Conservation (phyloP, 352 stramenopile genomes). For the Elongisporangium senticosum region DNA sequence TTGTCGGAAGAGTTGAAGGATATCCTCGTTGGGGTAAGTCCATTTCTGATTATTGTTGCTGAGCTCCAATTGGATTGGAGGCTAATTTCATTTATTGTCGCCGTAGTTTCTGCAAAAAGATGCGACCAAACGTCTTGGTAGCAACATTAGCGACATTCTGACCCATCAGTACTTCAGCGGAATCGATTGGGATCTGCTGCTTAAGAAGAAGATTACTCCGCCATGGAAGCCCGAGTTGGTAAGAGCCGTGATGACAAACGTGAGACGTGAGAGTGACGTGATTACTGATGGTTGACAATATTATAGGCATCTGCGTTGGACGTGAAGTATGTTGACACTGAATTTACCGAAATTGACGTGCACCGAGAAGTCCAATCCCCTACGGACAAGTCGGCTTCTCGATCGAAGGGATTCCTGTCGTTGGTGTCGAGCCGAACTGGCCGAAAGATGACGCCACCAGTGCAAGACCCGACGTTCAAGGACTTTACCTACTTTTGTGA, state of each 20-base stretch:
- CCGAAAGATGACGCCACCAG: slow-evolving; percentile 64
- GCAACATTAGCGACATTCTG: slow-evolving; percentile 84
- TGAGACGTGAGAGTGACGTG: background rate
- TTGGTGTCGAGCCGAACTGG: slow-evolving; percentile 61
- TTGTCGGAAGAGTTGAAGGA: slow-evolving; percentile 72
- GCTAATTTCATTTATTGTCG: background rate
- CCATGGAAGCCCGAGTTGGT: slow-evolving; percentile 84
- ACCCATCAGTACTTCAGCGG: slow-evolving; percentile 70
- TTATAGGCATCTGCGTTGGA: slow-evolving; percentile 67
- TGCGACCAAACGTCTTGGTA: slow-evolving; percentile 79
- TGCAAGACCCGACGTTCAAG: slow-evolving; percentile 87
- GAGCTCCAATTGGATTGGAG: background rate
- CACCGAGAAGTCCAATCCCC: slow-evolving; percentile 77
- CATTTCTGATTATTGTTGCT: background rate
- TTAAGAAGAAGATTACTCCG: slow-evolving; percentile 79
- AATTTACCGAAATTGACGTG: slow-evolving; percentile 85
- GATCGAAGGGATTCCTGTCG: slow-evolving; percentile 80
- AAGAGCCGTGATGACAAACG: background rate
- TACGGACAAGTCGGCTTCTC: slow-evolving; percentile 68
- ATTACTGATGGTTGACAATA: background rate
- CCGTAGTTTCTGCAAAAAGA: slow-evolving; percentile 83
- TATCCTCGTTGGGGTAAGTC: slow-evolving; percentile 59
- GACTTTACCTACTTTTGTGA: slow-evolving; percentile 89
- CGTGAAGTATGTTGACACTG: slow-evolving; percentile 81
- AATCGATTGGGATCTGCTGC: slow-evolving; percentile 82